Evolutionary conservation across 169 alveolate genomes (phyloP).

Genomic region (Plasmodium gonderi): DNA sequence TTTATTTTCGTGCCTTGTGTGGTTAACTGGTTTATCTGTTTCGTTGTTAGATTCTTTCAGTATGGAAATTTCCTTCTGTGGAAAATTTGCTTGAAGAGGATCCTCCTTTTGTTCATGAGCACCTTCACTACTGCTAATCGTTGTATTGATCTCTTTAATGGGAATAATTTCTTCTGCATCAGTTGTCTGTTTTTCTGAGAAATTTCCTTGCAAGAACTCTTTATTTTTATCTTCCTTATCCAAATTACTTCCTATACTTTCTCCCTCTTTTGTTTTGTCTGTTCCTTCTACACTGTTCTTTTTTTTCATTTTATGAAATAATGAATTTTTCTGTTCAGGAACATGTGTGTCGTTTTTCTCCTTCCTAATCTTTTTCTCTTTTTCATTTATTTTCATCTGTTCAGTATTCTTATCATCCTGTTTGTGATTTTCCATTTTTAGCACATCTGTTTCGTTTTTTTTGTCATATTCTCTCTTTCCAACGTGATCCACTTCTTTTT

Average conservation of each 20-base stretch:
- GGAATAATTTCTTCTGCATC: not conserved
- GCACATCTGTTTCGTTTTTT: not conserved
- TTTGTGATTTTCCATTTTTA: not conserved
- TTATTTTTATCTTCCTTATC: not conserved
- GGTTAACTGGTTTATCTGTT: not conserved
- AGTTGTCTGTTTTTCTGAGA: not conserved
- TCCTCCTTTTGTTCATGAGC: not conserved
- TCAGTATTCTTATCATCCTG: not conserved
- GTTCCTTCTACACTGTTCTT: not conserved
- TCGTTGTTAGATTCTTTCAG: not conserved
- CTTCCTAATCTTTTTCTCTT: not conserved
- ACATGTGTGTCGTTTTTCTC: not conserved
- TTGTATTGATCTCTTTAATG: not conserved
- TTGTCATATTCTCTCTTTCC: not conserved
- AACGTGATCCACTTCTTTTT: not conserved
- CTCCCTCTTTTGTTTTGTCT: constrained; percentile 15
- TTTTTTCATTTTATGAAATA: not conserved
- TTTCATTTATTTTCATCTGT: not conserved
- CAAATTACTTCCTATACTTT: not conserved
- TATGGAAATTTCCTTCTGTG: not conserved
- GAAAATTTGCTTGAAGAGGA: not conserved
- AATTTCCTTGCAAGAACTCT: not conserved
- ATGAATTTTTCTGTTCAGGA: not conserved
- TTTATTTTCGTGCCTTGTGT: not conserved
- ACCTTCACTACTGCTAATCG: not conserved